These are phyloP conservation scores for Kodamaea laetipori DNA, from an alignment of 805 yeast species.

Conservation along the genomic window DNA sequence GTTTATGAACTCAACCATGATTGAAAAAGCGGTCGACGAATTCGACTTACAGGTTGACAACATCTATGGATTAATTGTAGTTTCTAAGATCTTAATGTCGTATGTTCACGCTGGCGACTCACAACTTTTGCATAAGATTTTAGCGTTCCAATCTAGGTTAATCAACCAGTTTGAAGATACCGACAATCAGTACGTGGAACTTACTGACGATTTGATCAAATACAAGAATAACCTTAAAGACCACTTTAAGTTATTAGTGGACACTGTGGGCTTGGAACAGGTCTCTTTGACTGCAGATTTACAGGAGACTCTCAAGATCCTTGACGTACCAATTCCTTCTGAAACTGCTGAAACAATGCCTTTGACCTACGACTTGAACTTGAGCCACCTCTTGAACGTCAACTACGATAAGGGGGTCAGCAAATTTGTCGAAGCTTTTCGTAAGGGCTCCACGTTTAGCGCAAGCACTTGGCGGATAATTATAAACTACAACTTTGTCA, in stretches of 20 bases:
- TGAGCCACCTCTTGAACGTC: conserved; percentile 30
- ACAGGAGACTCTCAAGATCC: conserved; percentile 10
- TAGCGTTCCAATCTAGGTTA: conserved; percentile 32
- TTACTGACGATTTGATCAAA: conserved; percentile 17
- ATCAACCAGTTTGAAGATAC: conserved; percentile 41
- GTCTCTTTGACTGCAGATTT: conserved; percentile 17
- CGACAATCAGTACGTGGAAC: conserved; percentile 38
- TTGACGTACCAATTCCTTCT: background rate
- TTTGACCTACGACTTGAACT: conserved; percentile 23
- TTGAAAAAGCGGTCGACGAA: conserved; percentile 26
- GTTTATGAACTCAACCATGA: conserved; percentile 33
- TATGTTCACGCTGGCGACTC: conserved; percentile 16
- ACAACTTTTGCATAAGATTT: conserved; percentile 20
- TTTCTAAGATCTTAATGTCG: conserved; percentile 26
- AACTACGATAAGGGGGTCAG: conserved; percentile 28
- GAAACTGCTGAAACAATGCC: background rate
- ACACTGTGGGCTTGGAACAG: background rate
- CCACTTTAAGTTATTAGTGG: conserved; percentile 17
- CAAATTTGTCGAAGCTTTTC: conserved; percentile 30
- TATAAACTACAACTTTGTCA: conserved; percentile 30
- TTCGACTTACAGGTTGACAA: conserved; percentile 34
- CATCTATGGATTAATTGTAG: conserved; percentile 31
- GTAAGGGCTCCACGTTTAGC: conserved; percentile 34
- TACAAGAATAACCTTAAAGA: conserved; percentile 12
- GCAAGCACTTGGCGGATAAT: conserved; percentile 34